phyloP scores from a whole-genome alignment of 2,329 filamentous ascomycete species.

The Diaporthe vexans region DNA sequence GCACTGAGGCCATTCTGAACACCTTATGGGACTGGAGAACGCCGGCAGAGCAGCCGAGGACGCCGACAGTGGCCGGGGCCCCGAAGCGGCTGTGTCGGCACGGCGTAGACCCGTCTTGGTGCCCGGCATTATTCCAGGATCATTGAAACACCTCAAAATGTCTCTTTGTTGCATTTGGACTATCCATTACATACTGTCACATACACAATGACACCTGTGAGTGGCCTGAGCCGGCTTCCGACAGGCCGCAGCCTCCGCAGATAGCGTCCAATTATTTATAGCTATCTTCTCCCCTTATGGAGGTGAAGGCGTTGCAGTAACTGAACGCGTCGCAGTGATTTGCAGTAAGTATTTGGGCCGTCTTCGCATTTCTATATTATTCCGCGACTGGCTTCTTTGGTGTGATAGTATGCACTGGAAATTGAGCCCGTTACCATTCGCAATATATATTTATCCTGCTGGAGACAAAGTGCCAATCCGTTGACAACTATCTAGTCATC shows the following conservation, averaged over 20 bases:
- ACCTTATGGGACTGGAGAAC: no score
- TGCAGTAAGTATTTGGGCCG: neutral
- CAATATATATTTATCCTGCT: neutral
- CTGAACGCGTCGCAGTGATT: slow-evolving; percentile 24
- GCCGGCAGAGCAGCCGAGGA: no score
- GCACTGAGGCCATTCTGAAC: neutral
- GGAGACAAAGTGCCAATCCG: neutral
- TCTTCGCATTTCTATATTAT: neutral
- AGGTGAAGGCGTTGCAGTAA: slow-evolving; percentile 5
- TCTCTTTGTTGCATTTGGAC: neutral
- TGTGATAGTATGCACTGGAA: no score
- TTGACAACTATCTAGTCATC: slow-evolving; percentile 10
- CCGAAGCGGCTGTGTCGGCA: no score
- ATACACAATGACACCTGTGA: neutral
- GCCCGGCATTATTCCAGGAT: neutral
- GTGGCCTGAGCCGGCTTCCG: neutral
- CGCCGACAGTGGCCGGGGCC: no score
- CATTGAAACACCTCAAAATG: neutral
- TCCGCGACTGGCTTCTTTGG: neutral
- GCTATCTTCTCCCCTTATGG: slow-evolving; percentile 20
- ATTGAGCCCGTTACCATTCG: no score
- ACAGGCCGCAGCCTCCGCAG: neutral
- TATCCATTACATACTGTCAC: neutral
- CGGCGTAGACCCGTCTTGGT: neutral
- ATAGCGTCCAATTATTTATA: neutral